Evolutionary conservation across 164 flowering plant species (phyloP), one percentile per base, ranked within the genome.

Genomic region (Vitis riparia): DNA sequence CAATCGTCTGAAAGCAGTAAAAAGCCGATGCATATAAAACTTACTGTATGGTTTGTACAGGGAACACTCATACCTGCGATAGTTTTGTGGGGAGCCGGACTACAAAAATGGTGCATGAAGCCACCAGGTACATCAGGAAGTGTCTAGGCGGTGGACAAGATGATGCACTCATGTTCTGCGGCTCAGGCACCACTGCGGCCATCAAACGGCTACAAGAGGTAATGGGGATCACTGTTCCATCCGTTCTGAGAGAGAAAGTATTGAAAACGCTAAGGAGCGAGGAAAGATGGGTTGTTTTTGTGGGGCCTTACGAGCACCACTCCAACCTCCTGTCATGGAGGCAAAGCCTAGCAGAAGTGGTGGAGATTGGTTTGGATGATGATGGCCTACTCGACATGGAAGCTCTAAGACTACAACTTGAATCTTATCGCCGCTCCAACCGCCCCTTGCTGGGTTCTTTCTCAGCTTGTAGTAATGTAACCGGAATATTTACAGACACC

Each of bases 381-480:
- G 65, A 84, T 14, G 97, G 93, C 0, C 60, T 85, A 53, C 2
- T 90, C 2, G 90, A 92, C 79, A 59, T 88, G 70, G 82, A 87
- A 32, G 75, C 63, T 58, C 78, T 92, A 3, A 62, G 65, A 37
- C 10, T 8, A 1, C 76, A 80, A 9, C 86, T 92, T 5, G 71
- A 77, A 23, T 48, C 60, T 3, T 79, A 68, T 48, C 77, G 77
- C 14, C n/a, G 12, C 49, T 57, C 77, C n/a, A 79, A 79, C n/a
- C 66, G 90, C 11, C 94, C 93, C 0, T 71, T 88, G 72, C 57
- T 93, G n/a, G 94, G 90, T 3, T 91, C 98, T 6, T 91, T 92
- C 81, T 91, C 94, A 0, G 91, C 93, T 58, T 92, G 96, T 63
- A 91, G 96, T 65, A 91, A 92, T 56, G 94, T 91, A 44, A 86